Percentiles rank a stretch among this genome's conserved stretches.
Conservation (phyloP, 2,329 filamentous ascomycete species). For the Periconia sp. region DNA sequence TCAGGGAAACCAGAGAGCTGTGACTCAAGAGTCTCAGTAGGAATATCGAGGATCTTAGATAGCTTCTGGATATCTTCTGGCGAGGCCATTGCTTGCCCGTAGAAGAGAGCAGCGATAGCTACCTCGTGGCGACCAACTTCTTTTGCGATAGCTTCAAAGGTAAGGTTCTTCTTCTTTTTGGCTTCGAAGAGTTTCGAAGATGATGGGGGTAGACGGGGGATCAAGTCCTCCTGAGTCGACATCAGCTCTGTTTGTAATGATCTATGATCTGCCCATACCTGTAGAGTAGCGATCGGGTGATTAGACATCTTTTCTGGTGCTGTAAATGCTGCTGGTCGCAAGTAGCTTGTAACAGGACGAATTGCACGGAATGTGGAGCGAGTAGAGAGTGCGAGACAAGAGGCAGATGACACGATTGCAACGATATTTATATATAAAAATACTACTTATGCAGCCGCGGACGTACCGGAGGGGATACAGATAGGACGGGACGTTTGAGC, state of each 20-base stretch:
- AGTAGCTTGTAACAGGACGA: too few relatives aligned
- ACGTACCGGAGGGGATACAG: too few relatives aligned
- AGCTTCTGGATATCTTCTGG: slow-evolving; percentile 70
- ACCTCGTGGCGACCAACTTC: slow-evolving; percentile 79
- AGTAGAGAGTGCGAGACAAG: too few relatives aligned
- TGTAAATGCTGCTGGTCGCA: too few relatives aligned
- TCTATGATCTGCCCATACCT: too few relatives aligned
- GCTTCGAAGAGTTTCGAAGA: slow-evolving; percentile 76
- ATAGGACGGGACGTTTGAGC: too few relatives aligned
- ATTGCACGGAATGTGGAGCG: too few relatives aligned
- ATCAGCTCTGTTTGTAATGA: too few relatives aligned
- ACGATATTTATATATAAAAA: too few relatives aligned
- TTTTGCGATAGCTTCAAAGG: slow-evolving; percentile 76
- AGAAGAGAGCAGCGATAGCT: slow-evolving; percentile 85
- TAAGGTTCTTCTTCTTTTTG: slow-evolving; percentile 74
- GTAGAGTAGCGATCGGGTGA: slow-evolving; percentile 43
- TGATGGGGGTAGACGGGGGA: slow-evolving; percentile 69
- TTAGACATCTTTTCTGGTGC: slow-evolving; percentile 42
- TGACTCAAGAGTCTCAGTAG: slow-evolving; percentile 57
- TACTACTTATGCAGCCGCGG: too few relatives aligned
- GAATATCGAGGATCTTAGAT: slow-evolving; percentile 64
- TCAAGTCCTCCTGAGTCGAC: slow-evolving; percentile 60
- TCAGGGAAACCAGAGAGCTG: slow-evolving; percentile 77
- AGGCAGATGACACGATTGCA: too few relatives aligned
- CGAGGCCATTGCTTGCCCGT: slow-evolving; percentile 78